Evolutionary conservation across 768 basidiomycete species (phyloP), one percentile per base, ranked within the genome.

Genomic region (Termitomyces eurrhizus): DNA sequence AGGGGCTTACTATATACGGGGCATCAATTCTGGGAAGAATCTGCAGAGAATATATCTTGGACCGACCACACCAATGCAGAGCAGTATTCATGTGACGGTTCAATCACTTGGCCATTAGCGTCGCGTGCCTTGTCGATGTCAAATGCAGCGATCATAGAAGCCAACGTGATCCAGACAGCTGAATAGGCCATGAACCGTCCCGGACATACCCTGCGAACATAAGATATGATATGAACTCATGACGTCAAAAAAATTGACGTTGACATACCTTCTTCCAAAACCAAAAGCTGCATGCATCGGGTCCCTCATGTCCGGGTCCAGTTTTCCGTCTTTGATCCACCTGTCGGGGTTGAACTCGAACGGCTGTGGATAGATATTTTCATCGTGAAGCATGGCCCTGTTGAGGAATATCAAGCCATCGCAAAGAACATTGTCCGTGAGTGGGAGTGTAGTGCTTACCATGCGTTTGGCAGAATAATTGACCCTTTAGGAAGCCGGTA

Each of bases 331-430:
- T 64, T 76, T 63, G 66, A 72, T 50, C 59, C 73, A 79, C 12
- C 78, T 66, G 16, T 74, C 77, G 3, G 77, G 77, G 16, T 66
- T 64, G 65, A 77, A 78, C 7, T 16, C 48, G 0, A 66, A 60
- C 6, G 75, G 73, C 3, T 74, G 65, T 4, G 72, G 69, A 58
- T 77, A 78, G 32, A 65, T 64, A 7, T 58, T 56, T 55, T 71
- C 68, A 21, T 79, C 67, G 48, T 68, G 71, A 6, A 71, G 62
- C 41, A 79, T 74, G 11, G 71, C 71, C 77, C 75, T 78, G 45
- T 24, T 21, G 29, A 35, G 12, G 2, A 16, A 36, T 8, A 14
- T 21, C 11, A 14, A 7, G 18, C 1, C 3, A 56, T n/a, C 8
- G 11, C n/a, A 4, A 35, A 8, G 13, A 16, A 16, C 1, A 39